A percentile compares a stretch with the other conserved stretches of the same genome.
Evolutionary conservation across 768 basidiomycete species (phyloP).

Genomic region (Naganishia antarctica): DNA sequence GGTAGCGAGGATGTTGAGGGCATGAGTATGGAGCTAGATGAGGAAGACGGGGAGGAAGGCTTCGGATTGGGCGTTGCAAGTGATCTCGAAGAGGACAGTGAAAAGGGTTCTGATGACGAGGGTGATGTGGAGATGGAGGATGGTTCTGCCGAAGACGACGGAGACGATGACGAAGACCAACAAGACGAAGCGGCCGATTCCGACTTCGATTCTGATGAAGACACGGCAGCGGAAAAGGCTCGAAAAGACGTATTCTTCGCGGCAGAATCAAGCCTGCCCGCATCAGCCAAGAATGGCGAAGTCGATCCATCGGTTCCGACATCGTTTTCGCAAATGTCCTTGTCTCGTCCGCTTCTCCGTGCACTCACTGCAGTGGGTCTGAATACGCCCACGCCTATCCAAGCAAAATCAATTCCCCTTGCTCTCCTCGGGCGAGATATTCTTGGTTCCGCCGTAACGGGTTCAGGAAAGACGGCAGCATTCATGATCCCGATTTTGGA

Average conservation of each 20-base stretch:
- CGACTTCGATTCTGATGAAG: constrained; percentile 47
- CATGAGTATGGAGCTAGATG: constrained; percentile 28
- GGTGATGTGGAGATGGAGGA: constrained; percentile 31
- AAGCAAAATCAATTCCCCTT: constrained; percentile 86
- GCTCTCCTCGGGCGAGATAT: constrained; percentile 92
- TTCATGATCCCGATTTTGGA: constrained; percentile 93
- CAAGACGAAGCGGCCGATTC: constrained; percentile 50
- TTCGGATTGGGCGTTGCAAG: constrained; percentile 32
- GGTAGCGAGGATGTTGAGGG: constrained; percentile 40
- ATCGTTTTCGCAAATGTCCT: constrained; percentile 87
- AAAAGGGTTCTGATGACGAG: constrained; percentile 28
- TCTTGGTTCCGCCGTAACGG: constrained; percentile 91
- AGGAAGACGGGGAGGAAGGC: constrained; percentile 35
- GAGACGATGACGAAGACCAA: constrained; percentile 42
- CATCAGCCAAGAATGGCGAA: constrained; percentile 24
- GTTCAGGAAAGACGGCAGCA: constrained; percentile 96
- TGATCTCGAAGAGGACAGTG: constrained; percentile 22
- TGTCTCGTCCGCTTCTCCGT: constrained; percentile 89
- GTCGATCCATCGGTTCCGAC: constrained; percentile 57
- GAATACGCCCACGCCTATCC: constrained; percentile 85
- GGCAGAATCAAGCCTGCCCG: constrained; percentile 55
- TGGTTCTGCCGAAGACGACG: constrained; percentile 42
- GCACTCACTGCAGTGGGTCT: constrained; percentile 77
- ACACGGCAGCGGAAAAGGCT: constrained; percentile 59
- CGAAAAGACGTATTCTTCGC: constrained; percentile 82